These are phyloP conservation scores for Spinacia oleracea DNA, from an alignment of 179 eudicot species.

Conservation along the genomic window DNA sequence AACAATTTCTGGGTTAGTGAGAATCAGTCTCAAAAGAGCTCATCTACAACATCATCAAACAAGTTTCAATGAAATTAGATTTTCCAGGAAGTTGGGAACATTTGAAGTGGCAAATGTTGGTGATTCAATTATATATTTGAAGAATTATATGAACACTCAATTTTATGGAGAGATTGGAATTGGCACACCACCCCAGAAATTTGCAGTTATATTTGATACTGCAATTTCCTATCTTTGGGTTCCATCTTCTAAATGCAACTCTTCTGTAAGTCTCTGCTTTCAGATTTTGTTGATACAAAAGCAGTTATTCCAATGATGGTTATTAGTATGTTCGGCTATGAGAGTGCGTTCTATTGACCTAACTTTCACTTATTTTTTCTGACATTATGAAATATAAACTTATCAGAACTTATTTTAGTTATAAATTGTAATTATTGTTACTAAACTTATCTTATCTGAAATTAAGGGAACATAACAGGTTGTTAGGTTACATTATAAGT, in stretches of 20 bases:
- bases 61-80: conserved; percentile 35
- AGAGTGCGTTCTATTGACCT: too few species aligned
- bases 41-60: conserved; percentile 34
- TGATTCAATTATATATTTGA: conserved; percentile 43
- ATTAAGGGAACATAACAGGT: too few species aligned
- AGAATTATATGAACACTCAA: conserved; percentile 68
- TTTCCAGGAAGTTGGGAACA: conserved; percentile 35
- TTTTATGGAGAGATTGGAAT: conserved; percentile 77
- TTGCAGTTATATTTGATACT: conserved; percentile 74
- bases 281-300: neutral
- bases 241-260: conserved; percentile 66
- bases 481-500: too few species aligned
- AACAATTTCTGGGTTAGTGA: conserved; percentile 44
- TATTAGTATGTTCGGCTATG: too few species aligned
- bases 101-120: conserved; percentile 12
- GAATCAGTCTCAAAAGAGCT: conserved; percentile 51
- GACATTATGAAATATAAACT: too few species aligned
- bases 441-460: too few species aligned
- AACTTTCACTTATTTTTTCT: too few species aligned
- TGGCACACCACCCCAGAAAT: conserved; percentile 75
- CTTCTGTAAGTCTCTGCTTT: conserved; percentile 51
- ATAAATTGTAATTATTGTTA: too few species aligned
- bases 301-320: neutral
- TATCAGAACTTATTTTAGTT: too few species aligned
- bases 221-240: conserved; percentile 66